These are phyloP conservation scores for Metschnikowia kofuensis DNA, from an alignment of 805 yeast species.

Conservation along the genomic window DNA sequence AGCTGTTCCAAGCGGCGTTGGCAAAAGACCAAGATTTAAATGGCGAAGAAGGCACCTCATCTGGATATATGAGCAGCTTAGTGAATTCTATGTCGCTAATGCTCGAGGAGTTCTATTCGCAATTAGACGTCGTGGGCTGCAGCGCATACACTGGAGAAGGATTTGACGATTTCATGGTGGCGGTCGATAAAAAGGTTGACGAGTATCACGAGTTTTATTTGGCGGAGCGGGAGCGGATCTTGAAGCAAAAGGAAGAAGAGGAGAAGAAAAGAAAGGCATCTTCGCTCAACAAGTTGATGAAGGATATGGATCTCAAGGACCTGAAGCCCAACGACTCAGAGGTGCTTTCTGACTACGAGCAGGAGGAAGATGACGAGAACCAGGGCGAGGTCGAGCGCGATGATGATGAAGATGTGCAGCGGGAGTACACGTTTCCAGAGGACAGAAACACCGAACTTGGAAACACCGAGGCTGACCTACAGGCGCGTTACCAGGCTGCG, in stretches of 20 bases:
- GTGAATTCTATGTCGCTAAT: constrained; percentile 94
- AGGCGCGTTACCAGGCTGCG: constrained; percentile 70
- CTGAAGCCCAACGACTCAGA: constrained; percentile 32
- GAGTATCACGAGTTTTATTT: constrained; percentile 83
- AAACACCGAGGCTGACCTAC: constrained; percentile 49
- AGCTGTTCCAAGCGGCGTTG: constrained; percentile 79
- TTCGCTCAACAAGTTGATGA: constrained; percentile 71
- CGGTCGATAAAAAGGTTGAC: constrained; percentile 80
- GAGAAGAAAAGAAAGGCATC: constrained; percentile 71
- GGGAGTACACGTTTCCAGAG: constrained; percentile 72
- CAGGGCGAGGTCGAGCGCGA: constrained; percentile 49
- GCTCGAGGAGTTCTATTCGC: constrained; percentile 93
- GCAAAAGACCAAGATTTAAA: constrained; percentile 63
- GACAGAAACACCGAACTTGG: constrained; percentile 62
- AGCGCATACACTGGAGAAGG: constrained; percentile 94
- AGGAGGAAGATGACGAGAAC: constrained; percentile 46
- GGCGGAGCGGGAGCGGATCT: constrained; percentile 79
- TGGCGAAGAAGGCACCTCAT: constrained; percentile 56
- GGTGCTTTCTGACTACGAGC: constrained; percentile 49
- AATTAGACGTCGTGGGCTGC: constrained; percentile 88
- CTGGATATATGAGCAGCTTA: constrained; percentile 92
- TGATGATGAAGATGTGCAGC: constrained; percentile 40
- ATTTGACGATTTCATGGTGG: constrained; percentile 82
- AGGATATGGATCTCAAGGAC: constrained; percentile 73
- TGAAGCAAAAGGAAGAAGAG: constrained; percentile 71